These are phyloP conservation scores for Leccinum variicolor DNA, from an alignment of 768 basidiomycete species.

Conservation along the genomic window DNA sequence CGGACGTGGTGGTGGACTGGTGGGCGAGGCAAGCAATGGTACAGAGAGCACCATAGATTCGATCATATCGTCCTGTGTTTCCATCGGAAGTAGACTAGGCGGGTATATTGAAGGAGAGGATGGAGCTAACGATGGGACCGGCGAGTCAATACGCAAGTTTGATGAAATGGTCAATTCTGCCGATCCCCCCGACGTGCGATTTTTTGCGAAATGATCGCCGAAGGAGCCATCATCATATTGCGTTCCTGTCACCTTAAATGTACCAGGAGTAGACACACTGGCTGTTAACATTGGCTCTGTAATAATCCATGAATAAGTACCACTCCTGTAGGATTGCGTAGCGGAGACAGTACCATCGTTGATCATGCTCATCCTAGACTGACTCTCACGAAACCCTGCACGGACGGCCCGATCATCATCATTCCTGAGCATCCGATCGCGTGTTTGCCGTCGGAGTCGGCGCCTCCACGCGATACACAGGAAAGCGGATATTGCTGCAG, in stretches of 20 bases:
- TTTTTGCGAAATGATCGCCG: slow-evolving; percentile 3
- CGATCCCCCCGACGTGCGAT: slow-evolving; percentile 6
- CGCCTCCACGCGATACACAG: slow-evolving; percentile 35
- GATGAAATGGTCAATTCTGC: slow-evolving; percentile 23
- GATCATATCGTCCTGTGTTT: slow-evolving; percentile 3
- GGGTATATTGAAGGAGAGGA: slow-evolving; percentile 54
- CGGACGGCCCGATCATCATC: slow-evolving; percentile 8
- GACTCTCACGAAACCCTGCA: slow-evolving; percentile 36
- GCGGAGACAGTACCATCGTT: slow-evolving; percentile 11
- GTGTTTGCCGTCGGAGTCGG: slow-evolving; percentile 38
- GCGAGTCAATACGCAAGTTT: slow-evolving; percentile 11
- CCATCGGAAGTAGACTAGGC: slow-evolving; percentile 37
- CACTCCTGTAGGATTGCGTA: slow-evolving; percentile 1
- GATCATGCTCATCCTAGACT: slow-evolving; percentile 20
- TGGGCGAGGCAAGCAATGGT: background rate
- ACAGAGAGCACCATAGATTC: slow-evolving; percentile 18
- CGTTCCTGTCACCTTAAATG: background rate
- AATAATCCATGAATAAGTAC: background rate
- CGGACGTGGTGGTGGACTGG: slow-evolving; percentile 12
- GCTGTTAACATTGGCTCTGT: background rate
- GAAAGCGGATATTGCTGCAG: slow-evolving; percentile 43
- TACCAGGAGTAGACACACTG: background rate
- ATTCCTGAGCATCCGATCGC: slow-evolving; percentile 35
- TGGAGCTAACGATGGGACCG: slow-evolving; percentile 31
- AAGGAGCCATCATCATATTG: background rate